Evolutionary conservation across 768 basidiomycete genomes (phyloP).

Genomic region (Crucibulum laeve): DNA sequence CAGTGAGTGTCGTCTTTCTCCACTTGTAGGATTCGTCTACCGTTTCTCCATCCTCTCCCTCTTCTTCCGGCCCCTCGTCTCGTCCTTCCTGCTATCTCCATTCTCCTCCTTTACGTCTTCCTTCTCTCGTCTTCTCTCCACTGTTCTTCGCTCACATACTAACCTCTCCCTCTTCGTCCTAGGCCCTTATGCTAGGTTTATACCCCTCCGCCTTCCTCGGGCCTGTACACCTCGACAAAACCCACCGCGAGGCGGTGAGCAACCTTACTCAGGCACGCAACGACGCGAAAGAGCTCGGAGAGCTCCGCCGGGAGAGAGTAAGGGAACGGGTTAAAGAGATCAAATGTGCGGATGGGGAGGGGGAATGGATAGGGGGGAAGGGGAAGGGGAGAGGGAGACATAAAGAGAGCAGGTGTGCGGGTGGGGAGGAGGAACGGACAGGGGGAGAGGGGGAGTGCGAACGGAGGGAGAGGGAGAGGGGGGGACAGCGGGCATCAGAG

Average conservation of each 20-base stretch:
- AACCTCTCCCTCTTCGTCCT: neutral
- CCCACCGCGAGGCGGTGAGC: slow-evolving; percentile 46
- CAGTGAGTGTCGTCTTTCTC: slow-evolving; percentile 28
- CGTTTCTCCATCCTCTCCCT: neutral
- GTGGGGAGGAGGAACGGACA: no score
- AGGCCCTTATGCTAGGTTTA: slow-evolving; percentile 44
- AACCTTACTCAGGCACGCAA: slow-evolving; percentile 57
- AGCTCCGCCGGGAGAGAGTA: slow-evolving; percentile 47
- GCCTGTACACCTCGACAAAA: slow-evolving; percentile 31
- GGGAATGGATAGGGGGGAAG: neutral
- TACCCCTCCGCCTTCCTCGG: slow-evolving; percentile 36
- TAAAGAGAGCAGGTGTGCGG: no score
- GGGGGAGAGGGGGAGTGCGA: no score
- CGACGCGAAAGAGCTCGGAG: slow-evolving; percentile 54
- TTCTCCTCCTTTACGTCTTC: no score
- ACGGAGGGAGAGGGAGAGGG: no score
- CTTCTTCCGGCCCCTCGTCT: no score
- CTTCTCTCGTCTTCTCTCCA: no score
- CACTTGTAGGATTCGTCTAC: neutral
- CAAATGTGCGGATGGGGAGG: no score
- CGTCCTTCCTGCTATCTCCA: no score
- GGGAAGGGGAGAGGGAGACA: neutral
- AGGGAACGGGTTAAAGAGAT: slow-evolving; percentile 42
- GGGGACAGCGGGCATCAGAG: no score
- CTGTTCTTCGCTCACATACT: neutral